phyloP scores from a whole-genome alignment of 2,329 filamentous ascomycete genomes.

The Diaporthe nobilis region DNA sequence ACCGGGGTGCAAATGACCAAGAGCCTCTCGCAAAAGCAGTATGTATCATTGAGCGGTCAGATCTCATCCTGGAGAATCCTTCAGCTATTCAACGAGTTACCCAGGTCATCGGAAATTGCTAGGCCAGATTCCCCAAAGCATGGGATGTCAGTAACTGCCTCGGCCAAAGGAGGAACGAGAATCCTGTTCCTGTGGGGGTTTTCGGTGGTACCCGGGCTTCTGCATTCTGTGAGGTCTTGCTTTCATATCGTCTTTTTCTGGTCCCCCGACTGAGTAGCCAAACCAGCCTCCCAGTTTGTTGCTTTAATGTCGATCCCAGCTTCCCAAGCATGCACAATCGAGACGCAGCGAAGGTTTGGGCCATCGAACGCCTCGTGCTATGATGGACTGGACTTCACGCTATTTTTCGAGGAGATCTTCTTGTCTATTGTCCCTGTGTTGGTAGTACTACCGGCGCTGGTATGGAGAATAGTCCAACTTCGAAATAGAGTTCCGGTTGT shows the following conservation, averaged over 20 bases:
- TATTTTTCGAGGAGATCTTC: neutral
- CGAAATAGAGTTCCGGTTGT: neutral
- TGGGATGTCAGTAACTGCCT: neutral
- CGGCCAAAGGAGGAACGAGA: neutral
- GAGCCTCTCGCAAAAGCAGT: neutral
- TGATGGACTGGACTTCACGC: neutral
- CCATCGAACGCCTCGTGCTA: neutral
- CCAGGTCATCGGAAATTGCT: neutral
- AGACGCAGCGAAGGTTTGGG: neutral
- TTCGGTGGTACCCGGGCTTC: neutral
- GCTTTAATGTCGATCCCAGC: neutral
- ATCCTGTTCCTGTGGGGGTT: neutral
- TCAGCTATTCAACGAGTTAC: neutral
- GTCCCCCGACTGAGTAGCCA: neutral
- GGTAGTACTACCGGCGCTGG: neutral
- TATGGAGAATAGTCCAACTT: neutral
- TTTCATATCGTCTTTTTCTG: neutral
- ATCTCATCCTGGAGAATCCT: neutral
- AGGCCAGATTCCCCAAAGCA: neutral
- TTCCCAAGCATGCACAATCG: neutral
- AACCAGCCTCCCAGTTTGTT: neutral
- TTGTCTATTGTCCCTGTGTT: neutral
- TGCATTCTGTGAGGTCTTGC: neutral
- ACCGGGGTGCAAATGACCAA: neutral
- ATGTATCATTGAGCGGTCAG: neutral